Evolutionary conservation across 1,284 basidiomycete species (phyloP), one percentile per base, ranked within the genome.

Genomic region (Microbotryomycetes sp.): DNA sequence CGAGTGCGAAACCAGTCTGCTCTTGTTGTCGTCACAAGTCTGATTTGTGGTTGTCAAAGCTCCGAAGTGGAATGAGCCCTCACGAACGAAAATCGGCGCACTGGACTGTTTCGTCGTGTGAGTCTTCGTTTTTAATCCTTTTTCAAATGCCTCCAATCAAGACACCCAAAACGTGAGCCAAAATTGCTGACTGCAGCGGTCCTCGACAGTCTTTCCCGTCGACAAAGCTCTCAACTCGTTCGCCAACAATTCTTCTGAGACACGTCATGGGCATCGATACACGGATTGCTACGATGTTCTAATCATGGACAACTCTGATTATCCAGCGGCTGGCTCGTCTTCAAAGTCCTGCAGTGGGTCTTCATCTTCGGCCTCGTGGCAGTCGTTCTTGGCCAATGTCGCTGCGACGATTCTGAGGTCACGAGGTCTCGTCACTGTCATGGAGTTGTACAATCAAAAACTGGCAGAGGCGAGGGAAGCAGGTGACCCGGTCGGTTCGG

Each of bases 11-110:
- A 0, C 48, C 28, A 32, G 22, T 15, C 15, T 59, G 53, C n/a
- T 9, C 15, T 1, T 26, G 29, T 19, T 65, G 62, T 47, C 59
- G 64, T 46, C 15, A 22, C 3, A 15, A 31, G 0, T 31, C 46
- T 22, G 47, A 52, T 2, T 3, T 68, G n/a, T 63, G 61, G 59
- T 58, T 68, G 2, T 29, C 32, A 15, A 57, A 55, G 19, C 59
- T 72, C 25, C 61, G 65, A 6, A 42, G 54, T 30, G 58, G 68
- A 1, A 49, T 68, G 26, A 31, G 49, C 19, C 61, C 66, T 0
- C 49, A 59, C 62, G 62, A 71, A 56, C 48, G 71, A 49, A 51
- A 68, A 7, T 42, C 63, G 7, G 56, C 71, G 7, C 15, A 52
- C 3, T 68, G 66, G 66, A 65, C 66, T 0, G 63, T 59, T 2